phyloP scores from a whole-genome alignment of 306 rosid genomes.

The Gillenia trifoliata region DNA sequence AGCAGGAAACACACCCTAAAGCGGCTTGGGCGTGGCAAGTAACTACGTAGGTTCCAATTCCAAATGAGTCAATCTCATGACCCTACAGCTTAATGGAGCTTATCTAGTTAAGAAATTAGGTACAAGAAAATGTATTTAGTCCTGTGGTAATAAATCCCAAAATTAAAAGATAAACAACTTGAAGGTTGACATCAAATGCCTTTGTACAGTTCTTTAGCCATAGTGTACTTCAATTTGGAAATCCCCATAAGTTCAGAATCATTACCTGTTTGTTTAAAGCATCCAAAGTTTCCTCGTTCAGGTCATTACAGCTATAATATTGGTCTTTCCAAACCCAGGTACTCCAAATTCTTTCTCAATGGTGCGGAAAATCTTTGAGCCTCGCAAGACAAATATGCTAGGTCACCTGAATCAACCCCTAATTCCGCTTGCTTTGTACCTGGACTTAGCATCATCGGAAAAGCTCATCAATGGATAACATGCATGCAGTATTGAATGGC shows the following conservation, averaged over 20 bases:
- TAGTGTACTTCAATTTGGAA: too few relatives aligned
- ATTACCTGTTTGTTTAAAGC: slow-evolving; percentile 94
- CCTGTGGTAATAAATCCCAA: neutral
- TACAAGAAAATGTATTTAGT: neutral
- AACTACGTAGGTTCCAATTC: slow-evolving; percentile 94
- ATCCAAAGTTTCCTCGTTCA: slow-evolving; percentile 93
- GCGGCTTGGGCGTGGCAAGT: slow-evolving; percentile 99
- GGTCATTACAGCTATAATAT: slow-evolving; percentile 90
- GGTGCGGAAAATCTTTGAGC: slow-evolving; percentile 57
- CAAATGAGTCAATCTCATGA: slow-evolving; percentile 94
- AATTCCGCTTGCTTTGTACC: slow-evolving; percentile 82
- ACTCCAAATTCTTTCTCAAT: slow-evolving; percentile 74
- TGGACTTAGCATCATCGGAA: slow-evolving; percentile 23
- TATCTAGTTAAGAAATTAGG: neutral
- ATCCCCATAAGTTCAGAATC: neutral
- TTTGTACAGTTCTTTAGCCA: neutral
- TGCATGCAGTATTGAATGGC: neutral
- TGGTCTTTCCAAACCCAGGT: slow-evolving; percentile 54
- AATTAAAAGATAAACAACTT: neutral
- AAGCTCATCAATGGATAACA: neutral
- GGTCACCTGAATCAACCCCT: slow-evolving; percentile 95
- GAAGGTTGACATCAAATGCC: neutral
- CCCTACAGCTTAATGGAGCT: slow-evolving; percentile 59
- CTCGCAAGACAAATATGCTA: slow-evolving; percentile 80
- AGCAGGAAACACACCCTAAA: slow-evolving; percentile 94